Percentiles rank a stretch among this genome's conserved stretches.
phyloP scores from a whole-genome alignment of 768 basidiomycete species.

The Phylloporus rhodoxanthus region DNA sequence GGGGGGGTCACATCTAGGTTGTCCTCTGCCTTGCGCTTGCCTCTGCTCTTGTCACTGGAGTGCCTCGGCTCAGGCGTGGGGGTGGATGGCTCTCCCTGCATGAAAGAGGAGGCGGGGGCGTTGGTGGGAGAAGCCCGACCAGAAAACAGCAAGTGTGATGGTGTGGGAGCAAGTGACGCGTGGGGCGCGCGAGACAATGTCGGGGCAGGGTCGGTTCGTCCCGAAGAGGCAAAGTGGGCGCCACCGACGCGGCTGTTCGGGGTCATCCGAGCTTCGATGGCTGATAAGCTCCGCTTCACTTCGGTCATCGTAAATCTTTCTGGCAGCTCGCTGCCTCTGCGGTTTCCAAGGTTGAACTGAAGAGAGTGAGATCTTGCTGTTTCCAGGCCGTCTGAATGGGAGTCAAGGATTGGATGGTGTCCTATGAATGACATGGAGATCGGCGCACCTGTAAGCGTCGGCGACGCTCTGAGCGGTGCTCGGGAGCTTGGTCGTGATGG shows the following conservation, averaged over 20 bases:
- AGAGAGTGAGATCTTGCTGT: constrained; percentile 19
- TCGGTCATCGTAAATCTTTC: constrained; percentile 10
- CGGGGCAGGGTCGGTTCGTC: constrained; percentile 14
- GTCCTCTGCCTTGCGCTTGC: constrained; percentile 73
- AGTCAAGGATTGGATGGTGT: not conserved
- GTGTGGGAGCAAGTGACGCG: constrained; percentile 15
- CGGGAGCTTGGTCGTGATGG: constrained; percentile 20
- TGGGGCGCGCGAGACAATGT: constrained; percentile 7
- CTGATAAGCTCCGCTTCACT: constrained; percentile 25
- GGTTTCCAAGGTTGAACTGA: constrained; percentile 13
- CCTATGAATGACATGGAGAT: not conserved
- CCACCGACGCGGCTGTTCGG: constrained; percentile 13
- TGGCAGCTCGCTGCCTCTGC: constrained; percentile 11
- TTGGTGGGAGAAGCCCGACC: constrained; percentile 8
- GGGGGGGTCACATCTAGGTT: constrained; percentile 65
- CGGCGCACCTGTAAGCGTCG: constrained; percentile 23
- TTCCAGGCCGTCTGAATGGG: constrained; percentile 15
- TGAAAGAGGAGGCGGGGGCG: constrained; percentile 10
- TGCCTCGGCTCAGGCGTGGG: constrained; percentile 30
- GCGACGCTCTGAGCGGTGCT: constrained; percentile 18
- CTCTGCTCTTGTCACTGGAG: constrained; percentile 37
- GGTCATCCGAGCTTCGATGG: constrained; percentile 16
- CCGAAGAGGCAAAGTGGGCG: constrained; percentile 12
- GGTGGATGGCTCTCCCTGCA: constrained; percentile 27
- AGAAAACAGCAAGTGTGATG: constrained; percentile 14